Conservation (phyloP, 2,329 filamentous ascomycete genomes). For the Mycogone perniciosa region DNA sequence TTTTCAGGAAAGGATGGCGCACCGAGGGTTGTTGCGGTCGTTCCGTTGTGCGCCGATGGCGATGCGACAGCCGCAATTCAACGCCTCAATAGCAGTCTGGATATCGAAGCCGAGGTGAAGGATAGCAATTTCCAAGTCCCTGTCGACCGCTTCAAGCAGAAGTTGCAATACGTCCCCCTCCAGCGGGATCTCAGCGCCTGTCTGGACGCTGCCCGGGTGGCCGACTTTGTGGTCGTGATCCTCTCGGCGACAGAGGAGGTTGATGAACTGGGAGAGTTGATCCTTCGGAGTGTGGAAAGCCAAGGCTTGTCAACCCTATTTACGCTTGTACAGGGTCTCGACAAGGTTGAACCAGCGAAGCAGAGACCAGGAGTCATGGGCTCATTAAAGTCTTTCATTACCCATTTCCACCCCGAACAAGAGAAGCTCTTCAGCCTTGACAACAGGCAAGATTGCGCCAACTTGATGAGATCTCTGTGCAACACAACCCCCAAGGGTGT, state of each 20-base stretch:
- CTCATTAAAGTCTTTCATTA: constrained; percentile 87
- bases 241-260: constrained; percentile 79
- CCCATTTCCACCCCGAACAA: constrained; percentile 86
- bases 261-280: constrained; percentile 75
- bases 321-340: constrained; percentile 73
- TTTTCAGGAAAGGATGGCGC: constrained; percentile 85
- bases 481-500: constrained; percentile 89
- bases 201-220: constrained; percentile 77
- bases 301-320: constrained; percentile 94
- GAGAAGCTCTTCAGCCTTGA: constrained; percentile 89
- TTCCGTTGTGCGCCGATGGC: constrained; percentile 72
- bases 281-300: constrained; percentile 81
- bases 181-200: constrained; percentile 68
- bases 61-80: constrained; percentile 61
- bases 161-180: constrained; percentile 74
- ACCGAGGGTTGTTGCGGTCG: constrained; percentile 78
- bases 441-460: constrained; percentile 82
- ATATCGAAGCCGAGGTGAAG: constrained; percentile 61
- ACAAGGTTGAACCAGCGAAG: constrained; percentile 73
- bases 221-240: constrained; percentile 86
- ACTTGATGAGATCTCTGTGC: constrained; percentile 84
- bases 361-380: constrained; percentile 67
- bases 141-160: constrained; percentile 92
- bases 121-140: constrained; percentile 57
- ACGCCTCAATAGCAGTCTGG: constrained; percentile 70